A percentile compares a stretch with the other conserved stretches of the same genome.
Evolutionary conservation across 345 rosid genomes (phyloP).

Genomic region (Salix arbutifolia): DNA sequence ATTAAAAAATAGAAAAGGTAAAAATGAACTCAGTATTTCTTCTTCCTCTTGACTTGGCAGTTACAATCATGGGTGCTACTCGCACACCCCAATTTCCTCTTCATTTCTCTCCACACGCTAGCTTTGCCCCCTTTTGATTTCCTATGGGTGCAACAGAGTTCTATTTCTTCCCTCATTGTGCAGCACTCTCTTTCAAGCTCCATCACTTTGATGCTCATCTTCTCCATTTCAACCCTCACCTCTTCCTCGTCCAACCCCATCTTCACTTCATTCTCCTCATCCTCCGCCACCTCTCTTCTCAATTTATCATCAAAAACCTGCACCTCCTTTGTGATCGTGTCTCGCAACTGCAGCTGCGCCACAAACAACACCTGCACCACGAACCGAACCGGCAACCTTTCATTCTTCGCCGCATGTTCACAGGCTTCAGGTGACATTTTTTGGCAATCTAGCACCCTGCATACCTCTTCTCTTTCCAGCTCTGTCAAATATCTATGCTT

Average conservation of each 20-base stretch:
- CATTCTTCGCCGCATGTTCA: slow-evolving; percentile 56
- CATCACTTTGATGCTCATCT: slow-evolving; percentile 59
- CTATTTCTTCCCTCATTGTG: slow-evolving; percentile 53
- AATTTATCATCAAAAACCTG: slow-evolving; percentile 19
- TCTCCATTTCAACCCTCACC: slow-evolving; percentile 42
- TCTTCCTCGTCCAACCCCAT: slow-evolving; percentile 29
- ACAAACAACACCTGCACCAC: slow-evolving; percentile 48
- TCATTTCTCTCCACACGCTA: slow-evolving; percentile 69
- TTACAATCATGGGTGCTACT: slow-evolving; percentile 39
- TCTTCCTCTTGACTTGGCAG: slow-evolving; percentile 45
- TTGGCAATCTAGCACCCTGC: slow-evolving; percentile 54
- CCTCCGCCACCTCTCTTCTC: slow-evolving; percentile 16
- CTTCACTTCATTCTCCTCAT: neutral
- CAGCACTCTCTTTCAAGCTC: slow-evolving; percentile 50
- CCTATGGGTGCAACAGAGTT: slow-evolving; percentile 18
- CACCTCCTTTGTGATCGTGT: slow-evolving; percentile 37
- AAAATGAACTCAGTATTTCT: slow-evolving; percentile 15
- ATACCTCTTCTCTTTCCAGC: slow-evolving; percentile 59
- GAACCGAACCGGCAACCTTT: slow-evolving; percentile 59
- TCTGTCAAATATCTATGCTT: slow-evolving; percentile 54
- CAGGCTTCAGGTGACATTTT: slow-evolving; percentile 65
- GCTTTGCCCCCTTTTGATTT: slow-evolving; percentile 34
- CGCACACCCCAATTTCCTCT: slow-evolving; percentile 84
- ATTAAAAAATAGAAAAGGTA: no score
- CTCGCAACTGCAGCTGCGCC: slow-evolving; percentile 59